Percentiles rank a stretch among this genome's conserved stretches.
Evolutionary conservation across 2,329 filamentous ascomycete genomes (phyloP).

Genomic region (Fusarium sp.): DNA sequence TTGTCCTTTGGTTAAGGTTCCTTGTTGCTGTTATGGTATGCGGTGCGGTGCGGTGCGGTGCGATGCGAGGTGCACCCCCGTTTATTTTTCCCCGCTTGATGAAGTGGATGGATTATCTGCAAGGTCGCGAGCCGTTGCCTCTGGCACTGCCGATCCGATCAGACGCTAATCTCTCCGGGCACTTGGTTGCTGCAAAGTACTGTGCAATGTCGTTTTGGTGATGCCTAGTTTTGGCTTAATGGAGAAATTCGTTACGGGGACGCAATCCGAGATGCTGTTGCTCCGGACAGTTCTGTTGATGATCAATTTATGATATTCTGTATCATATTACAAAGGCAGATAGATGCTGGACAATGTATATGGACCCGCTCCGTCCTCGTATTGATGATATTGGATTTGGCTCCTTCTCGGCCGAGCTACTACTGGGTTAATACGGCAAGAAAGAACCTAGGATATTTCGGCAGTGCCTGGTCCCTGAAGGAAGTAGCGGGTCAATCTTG

Average conservation of each 20-base stretch:
- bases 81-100: slow-evolving; percentile 33
- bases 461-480: slow-evolving; percentile 1
- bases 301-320: neutral
- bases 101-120: slow-evolving; percentile 26
- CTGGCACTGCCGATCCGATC: slow-evolving; percentile 46
- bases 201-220: too few species aligned
- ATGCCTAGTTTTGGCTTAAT: neutral
- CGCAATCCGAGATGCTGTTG: neutral
- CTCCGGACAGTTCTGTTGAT: slow-evolving; percentile 1
- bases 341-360: neutral
- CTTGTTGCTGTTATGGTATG: slow-evolving; percentile 5
- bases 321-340: slow-evolving; percentile 4
- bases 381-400: slow-evolving; percentile 30
- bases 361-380: slow-evolving; percentile 40
- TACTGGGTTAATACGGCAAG: neutral
- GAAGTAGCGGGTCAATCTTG: slow-evolving; percentile 1
- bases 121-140: slow-evolving; percentile 33
- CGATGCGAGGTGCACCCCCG: slow-evolving; percentile 26
- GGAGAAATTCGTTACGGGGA: neutral
- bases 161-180: slow-evolving; percentile 28
- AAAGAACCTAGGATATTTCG: slow-evolving; percentile 6
- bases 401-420: slow-evolving; percentile 24
- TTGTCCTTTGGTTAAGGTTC: slow-evolving; percentile 18
- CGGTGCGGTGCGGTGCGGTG: neutral
- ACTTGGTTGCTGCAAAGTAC: neutral